Evolutionary conservation across 495 filamentous ascomycete species (phyloP).

Genomic region (Aspergillus cavernicola): DNA sequence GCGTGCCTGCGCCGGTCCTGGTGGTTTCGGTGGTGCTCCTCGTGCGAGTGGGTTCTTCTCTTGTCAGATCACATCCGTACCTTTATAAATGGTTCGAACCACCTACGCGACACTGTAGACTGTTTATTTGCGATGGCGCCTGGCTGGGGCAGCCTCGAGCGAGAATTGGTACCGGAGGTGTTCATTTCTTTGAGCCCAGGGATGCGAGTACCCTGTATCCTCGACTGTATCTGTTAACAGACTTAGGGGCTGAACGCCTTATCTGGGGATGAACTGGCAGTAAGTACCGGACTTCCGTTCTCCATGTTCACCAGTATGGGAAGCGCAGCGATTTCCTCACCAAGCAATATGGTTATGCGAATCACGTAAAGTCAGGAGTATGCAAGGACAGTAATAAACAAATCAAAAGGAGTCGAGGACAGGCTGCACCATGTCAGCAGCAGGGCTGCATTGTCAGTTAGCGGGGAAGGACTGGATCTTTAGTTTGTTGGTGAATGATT

Average conservation of each 20-base stretch:
- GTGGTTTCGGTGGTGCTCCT: constrained; percentile 47
- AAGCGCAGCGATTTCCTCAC: background rate
- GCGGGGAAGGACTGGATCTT: constrained; percentile 3
- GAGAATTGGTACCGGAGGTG: constrained; percentile 65
- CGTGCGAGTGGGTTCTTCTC: constrained; percentile 55
- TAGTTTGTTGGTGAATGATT: no score
- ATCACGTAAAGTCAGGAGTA: constrained; percentile 1
- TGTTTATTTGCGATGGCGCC: constrained; percentile 39
- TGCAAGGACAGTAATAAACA: constrained; percentile 3
- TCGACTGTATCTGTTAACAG: constrained; percentile 25
- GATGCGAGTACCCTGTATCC: constrained; percentile 34
- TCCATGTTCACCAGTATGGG: constrained; percentile 28
- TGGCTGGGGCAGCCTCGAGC: constrained; percentile 51
- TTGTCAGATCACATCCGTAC: constrained; percentile 28
- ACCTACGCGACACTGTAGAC: constrained; percentile 32
- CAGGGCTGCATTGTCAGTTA: constrained; percentile 6
- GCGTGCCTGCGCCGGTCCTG: constrained; percentile 33
- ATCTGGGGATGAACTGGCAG: background rate
- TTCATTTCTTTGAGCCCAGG: constrained; percentile 54
- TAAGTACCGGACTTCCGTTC: constrained; percentile 34
- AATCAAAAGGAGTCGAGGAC: background rate
- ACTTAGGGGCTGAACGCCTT: background rate
- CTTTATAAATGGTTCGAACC: background rate
- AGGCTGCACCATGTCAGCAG: constrained; percentile 13
- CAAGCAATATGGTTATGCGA: background rate